Conservation (phyloP, 805 yeast species). For the Kodamaea hsintzibuensis region DNA sequence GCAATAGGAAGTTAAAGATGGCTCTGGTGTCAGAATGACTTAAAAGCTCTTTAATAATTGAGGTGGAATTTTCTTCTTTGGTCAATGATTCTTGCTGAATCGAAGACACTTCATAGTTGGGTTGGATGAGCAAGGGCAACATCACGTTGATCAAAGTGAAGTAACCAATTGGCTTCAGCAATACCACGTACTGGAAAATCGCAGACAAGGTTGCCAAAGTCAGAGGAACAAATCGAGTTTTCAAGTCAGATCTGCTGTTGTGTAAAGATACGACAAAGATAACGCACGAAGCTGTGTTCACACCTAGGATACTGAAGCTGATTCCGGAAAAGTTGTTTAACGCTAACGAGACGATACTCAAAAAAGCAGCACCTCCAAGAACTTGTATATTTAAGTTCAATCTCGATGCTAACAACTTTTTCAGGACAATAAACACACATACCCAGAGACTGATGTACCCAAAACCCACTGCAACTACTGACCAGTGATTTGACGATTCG, state of each 20-base stretch:
- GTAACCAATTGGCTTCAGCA: slow-evolving; percentile 11
- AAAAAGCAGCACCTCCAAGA: slow-evolving; percentile 6
- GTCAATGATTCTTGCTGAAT: not conserved
- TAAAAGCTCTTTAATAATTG: slow-evolving; percentile 32
- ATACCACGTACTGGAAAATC: slow-evolving; percentile 23
- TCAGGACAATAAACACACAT: slow-evolving; percentile 3
- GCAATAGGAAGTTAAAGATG: slow-evolving; percentile 79
- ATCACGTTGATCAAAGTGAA: slow-evolving; percentile 14
- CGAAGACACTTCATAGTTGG: slow-evolving; percentile 12
- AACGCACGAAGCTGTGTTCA: slow-evolving; percentile 25
- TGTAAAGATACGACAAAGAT: slow-evolving; percentile 28
- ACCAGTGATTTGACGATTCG: slow-evolving; percentile 8
- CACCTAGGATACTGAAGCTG: slow-evolving; percentile 22
- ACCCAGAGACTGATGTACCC: slow-evolving; percentile 22
- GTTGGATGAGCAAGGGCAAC: slow-evolving; percentile 23
- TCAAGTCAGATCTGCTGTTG: slow-evolving; percentile 18
- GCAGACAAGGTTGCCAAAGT: slow-evolving; percentile 19
- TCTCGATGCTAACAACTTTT: not conserved
- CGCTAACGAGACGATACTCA: slow-evolving; percentile 6
- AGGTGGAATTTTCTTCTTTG: slow-evolving; percentile 1
- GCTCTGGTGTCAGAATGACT: slow-evolving; percentile 70
- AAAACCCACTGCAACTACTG: slow-evolving; percentile 10
- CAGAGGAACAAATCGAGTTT: slow-evolving; percentile 15
- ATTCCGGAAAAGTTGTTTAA: slow-evolving; percentile 7
- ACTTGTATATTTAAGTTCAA: not conserved